Evolutionary conservation across 2,329 filamentous ascomycete species (phyloP).

Genomic region (Colletotrichum plurivorum): DNA sequence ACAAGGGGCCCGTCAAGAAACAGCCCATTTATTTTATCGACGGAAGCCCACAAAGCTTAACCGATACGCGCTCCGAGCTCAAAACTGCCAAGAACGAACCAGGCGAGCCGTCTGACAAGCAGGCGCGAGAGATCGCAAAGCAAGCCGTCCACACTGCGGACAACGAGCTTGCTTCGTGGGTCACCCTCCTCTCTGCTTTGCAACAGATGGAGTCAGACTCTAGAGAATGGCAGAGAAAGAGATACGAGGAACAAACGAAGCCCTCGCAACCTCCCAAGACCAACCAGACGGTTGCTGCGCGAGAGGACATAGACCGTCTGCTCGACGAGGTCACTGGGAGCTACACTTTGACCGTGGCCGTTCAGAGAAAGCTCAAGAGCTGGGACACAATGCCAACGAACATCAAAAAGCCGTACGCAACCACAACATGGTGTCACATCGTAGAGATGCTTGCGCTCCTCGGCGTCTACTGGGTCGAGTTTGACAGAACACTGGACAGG

Average conservation of each 20-base stretch:
- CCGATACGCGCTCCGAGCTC: constrained; percentile 50
- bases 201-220: constrained; percentile 66
- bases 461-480: constrained; percentile 72
- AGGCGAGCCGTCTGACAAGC: constrained; percentile 41
- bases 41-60: constrained; percentile 54
- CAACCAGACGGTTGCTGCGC: not conserved
- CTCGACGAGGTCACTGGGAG: constrained; percentile 39
- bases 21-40: constrained; percentile 54
- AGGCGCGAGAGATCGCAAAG: constrained; percentile 42
- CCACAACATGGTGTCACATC: constrained; percentile 68
- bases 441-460: constrained; percentile 68
- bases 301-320: not conserved
- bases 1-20: constrained; percentile 50
- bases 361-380: constrained; percentile 62
- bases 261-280: constrained; percentile 20
- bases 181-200: constrained; percentile 63
- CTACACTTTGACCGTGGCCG: constrained; percentile 60
- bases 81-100: not conserved
- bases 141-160: constrained; percentile 65
- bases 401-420: constrained; percentile 65
- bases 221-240: constrained; percentile 58
- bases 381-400: constrained; percentile 67
- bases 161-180: constrained; percentile 70
- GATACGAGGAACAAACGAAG: constrained; percentile 44
- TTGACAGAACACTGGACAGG: constrained; percentile 64